phyloP scores from a whole-genome alignment of 345 rosid species.

The Eucalyptus decipiens region DNA sequence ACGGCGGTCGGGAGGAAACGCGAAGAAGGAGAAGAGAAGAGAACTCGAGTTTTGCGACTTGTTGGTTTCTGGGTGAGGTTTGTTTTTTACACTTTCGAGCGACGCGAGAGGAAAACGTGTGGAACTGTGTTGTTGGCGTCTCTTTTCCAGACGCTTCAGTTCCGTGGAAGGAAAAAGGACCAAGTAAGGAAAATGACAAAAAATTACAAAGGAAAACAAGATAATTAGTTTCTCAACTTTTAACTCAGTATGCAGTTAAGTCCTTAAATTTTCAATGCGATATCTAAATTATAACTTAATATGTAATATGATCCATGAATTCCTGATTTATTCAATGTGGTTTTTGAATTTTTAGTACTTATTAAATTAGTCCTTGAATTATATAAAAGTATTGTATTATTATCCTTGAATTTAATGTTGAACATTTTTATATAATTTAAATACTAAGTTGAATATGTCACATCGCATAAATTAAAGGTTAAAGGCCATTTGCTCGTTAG shows the following conservation, averaged over 20 bases:
- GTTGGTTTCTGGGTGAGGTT: not conserved
- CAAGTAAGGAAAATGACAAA: not conserved
- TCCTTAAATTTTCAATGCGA: accelerated
- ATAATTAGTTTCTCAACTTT: too few relatives aligned
- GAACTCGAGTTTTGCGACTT: not conserved
- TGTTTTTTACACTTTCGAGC: not conserved
- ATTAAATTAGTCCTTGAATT: too few relatives aligned
- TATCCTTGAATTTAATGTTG: accelerated
- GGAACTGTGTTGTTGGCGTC: not conserved
- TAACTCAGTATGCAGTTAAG: accelerated
- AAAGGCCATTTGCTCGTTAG: accelerated
- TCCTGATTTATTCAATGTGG: accelerated
- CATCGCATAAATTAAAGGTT: accelerated
- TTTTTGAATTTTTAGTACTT: too few relatives aligned
- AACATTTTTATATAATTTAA: too few relatives aligned
- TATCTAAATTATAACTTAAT: accelerated
- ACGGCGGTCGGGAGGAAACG: not conserved
- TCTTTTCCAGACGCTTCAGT: not conserved
- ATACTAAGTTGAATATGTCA: not conserved
- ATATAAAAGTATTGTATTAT: too few relatives aligned
- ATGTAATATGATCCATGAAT: too few relatives aligned
- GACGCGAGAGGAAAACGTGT: not conserved
- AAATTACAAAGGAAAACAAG: accelerated
- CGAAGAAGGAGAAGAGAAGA: accelerated
- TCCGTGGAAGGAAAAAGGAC: not conserved